phyloP scores from a whole-genome alignment of 2,329 filamentous ascomycete genomes.

The Fonsecaea pedrosoi region DNA sequence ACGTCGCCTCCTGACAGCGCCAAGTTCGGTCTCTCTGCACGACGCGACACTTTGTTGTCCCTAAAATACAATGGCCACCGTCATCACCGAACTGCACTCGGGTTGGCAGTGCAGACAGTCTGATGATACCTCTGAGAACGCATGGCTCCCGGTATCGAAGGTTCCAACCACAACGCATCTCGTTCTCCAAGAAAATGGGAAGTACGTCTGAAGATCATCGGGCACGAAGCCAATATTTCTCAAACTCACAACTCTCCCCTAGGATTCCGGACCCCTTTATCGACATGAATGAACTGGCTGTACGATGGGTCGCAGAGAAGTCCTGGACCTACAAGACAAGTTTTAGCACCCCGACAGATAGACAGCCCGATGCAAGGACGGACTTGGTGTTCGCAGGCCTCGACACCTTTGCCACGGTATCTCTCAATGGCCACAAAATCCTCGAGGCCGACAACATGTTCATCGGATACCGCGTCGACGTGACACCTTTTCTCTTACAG shows the following conservation, averaged over 20 bases:
- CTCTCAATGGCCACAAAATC: conserved; percentile 70
- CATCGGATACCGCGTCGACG: conserved; percentile 71
- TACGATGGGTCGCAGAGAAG: conserved; percentile 77
- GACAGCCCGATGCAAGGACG: conserved; percentile 49
- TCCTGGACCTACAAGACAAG: conserved; percentile 72
- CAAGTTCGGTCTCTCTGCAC: neutral
- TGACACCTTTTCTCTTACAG: conserved; percentile 59
- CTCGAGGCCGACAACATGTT: conserved; percentile 82
- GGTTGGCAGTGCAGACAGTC: conserved; percentile 48
- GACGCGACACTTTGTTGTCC: neutral
- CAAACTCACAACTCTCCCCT: neutral
- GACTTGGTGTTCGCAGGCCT: conserved; percentile 77
- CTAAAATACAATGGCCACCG: neutral
- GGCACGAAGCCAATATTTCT: neutral
- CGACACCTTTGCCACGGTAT: conserved; percentile 77
- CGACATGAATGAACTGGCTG: conserved; percentile 74
- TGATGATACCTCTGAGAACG: conserved; percentile 40
- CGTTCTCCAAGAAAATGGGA: conserved; percentile 48
- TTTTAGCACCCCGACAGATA: conserved; percentile 58
- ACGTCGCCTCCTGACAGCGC: neutral
- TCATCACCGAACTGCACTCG: conserved; percentile 11
- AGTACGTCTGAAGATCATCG: conserved; percentile 38
- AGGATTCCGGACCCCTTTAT: conserved; percentile 66
- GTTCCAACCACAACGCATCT: conserved; percentile 50
- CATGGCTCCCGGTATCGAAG: conserved; percentile 46